Percentiles rank a stretch among this genome's conserved stretches.
These are phyloP conservation scores for Diutina siamensis DNA, from an alignment of 1,139 yeast genomes.

Conservation along the genomic window DNA sequence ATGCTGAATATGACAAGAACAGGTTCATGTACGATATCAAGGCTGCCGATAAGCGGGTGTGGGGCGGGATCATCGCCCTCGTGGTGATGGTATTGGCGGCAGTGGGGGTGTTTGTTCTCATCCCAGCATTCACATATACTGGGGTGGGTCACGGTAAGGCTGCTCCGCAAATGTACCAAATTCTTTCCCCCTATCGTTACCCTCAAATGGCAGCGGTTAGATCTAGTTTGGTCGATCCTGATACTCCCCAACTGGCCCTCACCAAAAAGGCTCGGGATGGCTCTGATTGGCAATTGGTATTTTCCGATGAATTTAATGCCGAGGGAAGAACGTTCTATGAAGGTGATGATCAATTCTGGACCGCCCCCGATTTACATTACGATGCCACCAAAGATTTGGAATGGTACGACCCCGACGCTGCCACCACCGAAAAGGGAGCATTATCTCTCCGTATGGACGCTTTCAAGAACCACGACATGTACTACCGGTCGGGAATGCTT, in stretches of 20 bases:
- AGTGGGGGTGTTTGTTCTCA: conserved; percentile 14
- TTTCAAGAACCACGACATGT: conserved; percentile 54
- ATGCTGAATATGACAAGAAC: conserved; percentile 18
- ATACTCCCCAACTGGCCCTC: conserved; percentile 52
- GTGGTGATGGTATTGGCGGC: conserved; percentile 12
- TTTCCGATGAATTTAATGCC: conserved; percentile 74
- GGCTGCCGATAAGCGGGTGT: conserved; percentile 15
- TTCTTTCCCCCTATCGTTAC: conserved; percentile 46
- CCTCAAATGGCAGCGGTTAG: conserved; percentile 53
- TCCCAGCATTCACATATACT: conserved; percentile 17
- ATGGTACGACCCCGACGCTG: conserved; percentile 85
- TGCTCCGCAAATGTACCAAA: conserved; percentile 24
- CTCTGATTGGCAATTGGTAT: conserved; percentile 54
- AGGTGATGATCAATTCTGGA: conserved; percentile 79
- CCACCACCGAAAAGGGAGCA: conserved; percentile 55
- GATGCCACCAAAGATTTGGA: conserved; percentile 75
- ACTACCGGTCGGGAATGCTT: conserved; percentile 75
- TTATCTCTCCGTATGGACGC: conserved; percentile 63
- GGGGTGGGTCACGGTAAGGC: conserved; percentile 11
- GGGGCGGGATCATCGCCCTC: conserved; percentile 15
- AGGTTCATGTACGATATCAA: conserved; percentile 16
- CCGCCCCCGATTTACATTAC: conserved; percentile 65
- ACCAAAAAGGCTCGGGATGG: conserved; percentile 41
- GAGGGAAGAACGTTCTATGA: conserved; percentile 76
- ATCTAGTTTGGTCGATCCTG: conserved; percentile 57